phyloP scores from a whole-genome alignment of 768 basidiomycete species.

The Gymnopilus dilepis region DNA sequence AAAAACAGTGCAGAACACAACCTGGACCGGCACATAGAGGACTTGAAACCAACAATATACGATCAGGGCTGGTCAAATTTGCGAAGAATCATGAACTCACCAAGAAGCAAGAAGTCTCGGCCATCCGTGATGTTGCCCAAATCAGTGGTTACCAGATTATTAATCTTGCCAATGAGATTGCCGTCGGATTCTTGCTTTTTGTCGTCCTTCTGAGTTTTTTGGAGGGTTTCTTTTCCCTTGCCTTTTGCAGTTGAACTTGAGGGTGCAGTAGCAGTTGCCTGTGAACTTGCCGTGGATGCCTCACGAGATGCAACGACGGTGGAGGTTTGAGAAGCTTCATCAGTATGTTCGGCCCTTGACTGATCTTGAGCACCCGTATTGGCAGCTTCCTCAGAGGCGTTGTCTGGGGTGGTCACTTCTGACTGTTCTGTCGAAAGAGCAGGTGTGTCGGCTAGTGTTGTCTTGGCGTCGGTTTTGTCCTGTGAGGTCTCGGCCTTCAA shows the following conservation, averaged over 20 bases:
- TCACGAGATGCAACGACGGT: slow-evolving; percentile 32
- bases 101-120: slow-evolving; percentile 38
- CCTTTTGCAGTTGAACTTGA: neutral
- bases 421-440: neutral
- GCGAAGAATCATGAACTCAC: slow-evolving; percentile 17
- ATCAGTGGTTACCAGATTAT: slow-evolving; percentile 77
- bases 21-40: slow-evolving; percentile 47
- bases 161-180: slow-evolving; percentile 73
- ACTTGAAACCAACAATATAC: slow-evolving; percentile 16
- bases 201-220: neutral
- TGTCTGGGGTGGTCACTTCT: slow-evolving; percentile 4
- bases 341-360: slow-evolving; percentile 39
- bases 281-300: neutral
- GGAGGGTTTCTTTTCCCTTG: neutral
- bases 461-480: slow-evolving; percentile 3
- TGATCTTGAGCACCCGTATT: neutral
- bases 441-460: neutral
- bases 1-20: slow-evolving; percentile 31
- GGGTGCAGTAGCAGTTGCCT: neutral
- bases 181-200: neutral
- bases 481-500: slow-evolving; percentile 49
- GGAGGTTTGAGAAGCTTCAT: slow-evolving; percentile 39
- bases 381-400: neutral
- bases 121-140: slow-evolving; percentile 41
- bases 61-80: neutral